These are phyloP conservation scores for Gypsophila paniculata DNA, from an alignment of 179 eudicot species.

Conservation along the genomic window DNA sequence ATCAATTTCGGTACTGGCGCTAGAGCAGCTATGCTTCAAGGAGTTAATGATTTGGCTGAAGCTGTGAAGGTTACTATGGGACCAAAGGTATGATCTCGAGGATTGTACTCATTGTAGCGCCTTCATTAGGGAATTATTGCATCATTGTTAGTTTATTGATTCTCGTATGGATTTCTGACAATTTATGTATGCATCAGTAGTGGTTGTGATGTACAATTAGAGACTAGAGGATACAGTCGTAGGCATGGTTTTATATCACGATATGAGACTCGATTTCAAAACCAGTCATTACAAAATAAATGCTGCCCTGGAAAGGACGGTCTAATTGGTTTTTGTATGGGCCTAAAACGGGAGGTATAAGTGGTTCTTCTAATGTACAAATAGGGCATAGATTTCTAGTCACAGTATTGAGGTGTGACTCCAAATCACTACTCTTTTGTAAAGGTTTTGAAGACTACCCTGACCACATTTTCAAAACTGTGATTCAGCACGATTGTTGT, in stretches of 20 bases:
- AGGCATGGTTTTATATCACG: not conserved
- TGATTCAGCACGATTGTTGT: not conserved
- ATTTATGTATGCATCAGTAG: not conserved
- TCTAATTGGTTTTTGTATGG: too few relatives aligned
- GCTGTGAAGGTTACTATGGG: slow-evolving; percentile 99
- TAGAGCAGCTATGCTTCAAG: slow-evolving; percentile 78
- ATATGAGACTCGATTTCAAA: too few relatives aligned
- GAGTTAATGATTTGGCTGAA: slow-evolving; percentile 95
- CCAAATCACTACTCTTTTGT: too few relatives aligned
- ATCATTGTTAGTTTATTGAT: not conserved
- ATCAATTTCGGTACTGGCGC: slow-evolving; percentile 68
- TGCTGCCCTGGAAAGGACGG: too few relatives aligned
- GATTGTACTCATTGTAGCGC: not conserved
- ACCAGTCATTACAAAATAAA: too few relatives aligned
- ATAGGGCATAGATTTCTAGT: too few relatives aligned
- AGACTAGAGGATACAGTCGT: too few relatives aligned
- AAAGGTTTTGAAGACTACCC: too few relatives aligned
- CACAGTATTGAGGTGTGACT: too few relatives aligned
- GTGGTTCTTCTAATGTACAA: too few relatives aligned
- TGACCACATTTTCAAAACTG: too few relatives aligned
- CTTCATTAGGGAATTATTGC: not conserved
- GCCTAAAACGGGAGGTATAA: too few relatives aligned
- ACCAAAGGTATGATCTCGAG: slow-evolving; percentile 59
- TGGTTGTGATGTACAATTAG: not conserved
- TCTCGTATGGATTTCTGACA: not conserved